A percentile compares a stretch with the other conserved stretches of the same genome.
phyloP scores from a whole-genome alignment of 108 stramenopile genomes.

The Skeletonema marinoi region DNA sequence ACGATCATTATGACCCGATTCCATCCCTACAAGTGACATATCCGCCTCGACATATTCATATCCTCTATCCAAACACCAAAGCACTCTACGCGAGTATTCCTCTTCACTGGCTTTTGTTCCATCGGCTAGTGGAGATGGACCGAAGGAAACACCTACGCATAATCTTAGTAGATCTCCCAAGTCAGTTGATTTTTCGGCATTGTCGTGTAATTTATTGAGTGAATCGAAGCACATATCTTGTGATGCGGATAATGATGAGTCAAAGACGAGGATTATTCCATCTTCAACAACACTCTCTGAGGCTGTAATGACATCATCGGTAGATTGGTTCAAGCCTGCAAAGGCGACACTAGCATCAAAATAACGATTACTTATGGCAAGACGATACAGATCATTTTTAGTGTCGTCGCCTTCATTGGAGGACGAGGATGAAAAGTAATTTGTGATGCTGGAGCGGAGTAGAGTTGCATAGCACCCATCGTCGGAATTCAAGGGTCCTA shows the following conservation, averaged over 20 bases:
- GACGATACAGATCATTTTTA: neutral
- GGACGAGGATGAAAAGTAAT: slow-evolving; percentile 16
- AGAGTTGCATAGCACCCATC: slow-evolving; percentile 8
- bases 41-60: slow-evolving; percentile 87
- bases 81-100: slow-evolving; percentile 78
- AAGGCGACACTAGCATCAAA: slow-evolving; percentile 43
- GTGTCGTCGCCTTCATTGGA: neutral
- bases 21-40: slow-evolving; percentile 54
- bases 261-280: slow-evolving; percentile 78
- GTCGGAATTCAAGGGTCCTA: slow-evolving; percentile 23
- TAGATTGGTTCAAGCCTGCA: slow-evolving; percentile 23
- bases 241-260: slow-evolving; percentile 29
- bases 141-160: slow-evolving; percentile 62
- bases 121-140: slow-evolving; percentile 39
- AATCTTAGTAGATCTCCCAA: slow-evolving; percentile 73
- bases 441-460: slow-evolving; percentile 21
- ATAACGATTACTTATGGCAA: slow-evolving; percentile 57
- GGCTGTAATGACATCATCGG: neutral
- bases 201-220: slow-evolving; percentile 40
- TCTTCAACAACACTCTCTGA: slow-evolving; percentile 59
- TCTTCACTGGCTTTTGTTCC: slow-evolving; percentile 51
- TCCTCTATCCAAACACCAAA: slow-evolving; percentile 89
- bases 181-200: slow-evolving; percentile 28
- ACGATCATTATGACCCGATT: slow-evolving; percentile 73
- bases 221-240: slow-evolving; percentile 59